phyloP scores from a whole-genome alignment of 176 grass and related monocot species.

The Melocanna baccifera region DNA sequence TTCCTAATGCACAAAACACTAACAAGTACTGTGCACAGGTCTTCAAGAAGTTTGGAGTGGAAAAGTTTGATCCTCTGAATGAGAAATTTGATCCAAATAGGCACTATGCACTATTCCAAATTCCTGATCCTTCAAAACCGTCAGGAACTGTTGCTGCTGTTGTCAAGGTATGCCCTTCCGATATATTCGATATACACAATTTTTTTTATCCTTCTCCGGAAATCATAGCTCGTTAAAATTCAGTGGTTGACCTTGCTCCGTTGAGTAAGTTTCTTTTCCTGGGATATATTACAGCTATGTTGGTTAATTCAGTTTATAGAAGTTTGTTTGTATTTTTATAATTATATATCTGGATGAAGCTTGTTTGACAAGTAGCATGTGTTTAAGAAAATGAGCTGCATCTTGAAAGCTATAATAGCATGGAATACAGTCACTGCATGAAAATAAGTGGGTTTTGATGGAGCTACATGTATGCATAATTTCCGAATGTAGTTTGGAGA shows the following conservation, averaged over 20 bases:
- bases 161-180: slow-evolving; percentile 42
- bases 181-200: not conserved
- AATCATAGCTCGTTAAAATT: not conserved
- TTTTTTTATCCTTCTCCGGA: not conserved
- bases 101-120: slow-evolving; percentile 57
- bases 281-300: not conserved
- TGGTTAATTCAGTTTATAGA: not conserved
- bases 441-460: not conserved
- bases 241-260: not conserved
- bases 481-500: not conserved
- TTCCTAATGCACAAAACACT: not conserved
- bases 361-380: not conserved
- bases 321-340: not conserved
- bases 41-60: slow-evolving; percentile 60
- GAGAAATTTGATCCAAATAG: slow-evolving; percentile 64
- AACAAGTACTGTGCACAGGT: slow-evolving; percentile 26
- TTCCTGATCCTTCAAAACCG: slow-evolving; percentile 50
- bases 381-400: not conserved
- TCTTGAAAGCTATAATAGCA: not conserved
- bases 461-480: not conserved
- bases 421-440: not conserved
- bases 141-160: slow-evolving; percentile 47
- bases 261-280: not conserved
- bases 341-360: not conserved
- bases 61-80: slow-evolving; percentile 51